Evolutionary conservation across 2,329 filamentous ascomycete species (phyloP).

Genomic region (Paecilomyces sp.): DNA sequence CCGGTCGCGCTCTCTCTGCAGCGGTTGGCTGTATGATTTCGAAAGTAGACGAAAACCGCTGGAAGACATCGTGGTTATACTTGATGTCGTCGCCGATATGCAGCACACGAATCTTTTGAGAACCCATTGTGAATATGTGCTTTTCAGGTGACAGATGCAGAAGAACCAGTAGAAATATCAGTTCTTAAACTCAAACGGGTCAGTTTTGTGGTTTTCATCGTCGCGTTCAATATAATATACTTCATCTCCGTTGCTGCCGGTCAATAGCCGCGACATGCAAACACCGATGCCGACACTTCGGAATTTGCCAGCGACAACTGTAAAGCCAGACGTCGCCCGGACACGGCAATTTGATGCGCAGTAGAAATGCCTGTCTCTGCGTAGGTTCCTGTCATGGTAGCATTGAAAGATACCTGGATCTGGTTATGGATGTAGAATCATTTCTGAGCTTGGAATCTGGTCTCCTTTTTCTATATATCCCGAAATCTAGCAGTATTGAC

Average conservation of each 20-base stretch:
- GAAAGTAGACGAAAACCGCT: conserved; percentile 27
- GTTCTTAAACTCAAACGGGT: neutral
- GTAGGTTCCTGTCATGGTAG: neutral
- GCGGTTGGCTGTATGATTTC: conserved; percentile 28
- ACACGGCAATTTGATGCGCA: neutral
- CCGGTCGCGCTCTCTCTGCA: conserved; percentile 20
- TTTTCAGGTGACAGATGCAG: neutral
- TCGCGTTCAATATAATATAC: neutral
- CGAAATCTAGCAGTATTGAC: neutral
- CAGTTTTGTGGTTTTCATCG: neutral
- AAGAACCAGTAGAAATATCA: neutral
- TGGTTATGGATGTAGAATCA: too few species aligned
- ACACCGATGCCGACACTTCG: neutral
- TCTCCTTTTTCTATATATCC: neutral
- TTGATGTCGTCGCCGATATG: conserved; percentile 40
- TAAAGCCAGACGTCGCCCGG: neutral
- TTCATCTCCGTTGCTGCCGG: neutral
- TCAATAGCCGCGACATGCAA: neutral
- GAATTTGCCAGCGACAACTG: neutral
- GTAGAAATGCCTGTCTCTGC: neutral
- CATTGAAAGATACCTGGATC: too few species aligned
- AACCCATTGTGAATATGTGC: neutral
- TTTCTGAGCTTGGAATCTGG: neutral
- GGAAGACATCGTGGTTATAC: conserved; percentile 36
- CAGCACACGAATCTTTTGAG: conserved; percentile 27